Evolutionary conservation across 1,284 basidiomycete genomes (phyloP), one percentile per base, ranked within the genome.

Genomic region (Naganishia albida): DNA sequence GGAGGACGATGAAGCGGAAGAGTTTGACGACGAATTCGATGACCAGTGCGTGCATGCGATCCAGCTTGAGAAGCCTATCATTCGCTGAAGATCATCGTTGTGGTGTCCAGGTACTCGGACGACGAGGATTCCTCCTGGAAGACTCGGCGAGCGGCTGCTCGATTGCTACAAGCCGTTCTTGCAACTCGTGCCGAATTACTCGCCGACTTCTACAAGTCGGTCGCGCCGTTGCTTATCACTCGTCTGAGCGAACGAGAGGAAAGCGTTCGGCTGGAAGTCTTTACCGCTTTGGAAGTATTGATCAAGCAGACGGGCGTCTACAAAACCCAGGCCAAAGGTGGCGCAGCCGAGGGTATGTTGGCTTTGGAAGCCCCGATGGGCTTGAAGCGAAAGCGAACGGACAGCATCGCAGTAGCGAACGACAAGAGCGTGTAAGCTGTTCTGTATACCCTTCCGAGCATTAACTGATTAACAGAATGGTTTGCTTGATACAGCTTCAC

Each of bases 61-160:
- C n/a, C 16, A 16, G 18, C 10, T 8, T 7, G 7, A 30, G 67
- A 46, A 66, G 18, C 4, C 64, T 59, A 25, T 10, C 25, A 16
- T 10, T 18, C 15, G 50, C n/a, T 62, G 18, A 28, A 20, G 20
- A 20, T 20, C 7, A 16, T 50, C 39, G 4, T 39, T 20, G 25
- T 15, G 18, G 23, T 13, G n/a, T 13, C n/a, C 68, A 92, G 90
- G 70, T 97, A 97, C 76, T 93, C 92, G 7, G 95, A 99, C 72
- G 95, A 99, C 70, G 96, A 99, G 75, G 96, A 99, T 75, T 89
- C 91, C n/a, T 97, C 94, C 0, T 99, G 97, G 86, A 98, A 97
- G 80, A 93, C 97, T 67, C 88, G 96, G 67, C 86, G 95, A 60
- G 89, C 91, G 3, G 88, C 96, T 4, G 93, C 93, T 26, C 97